These are phyloP conservation scores for Dillenia suffruticosa DNA, from an alignment of 164 flowering plant genomes.

Conservation along the genomic window DNA sequence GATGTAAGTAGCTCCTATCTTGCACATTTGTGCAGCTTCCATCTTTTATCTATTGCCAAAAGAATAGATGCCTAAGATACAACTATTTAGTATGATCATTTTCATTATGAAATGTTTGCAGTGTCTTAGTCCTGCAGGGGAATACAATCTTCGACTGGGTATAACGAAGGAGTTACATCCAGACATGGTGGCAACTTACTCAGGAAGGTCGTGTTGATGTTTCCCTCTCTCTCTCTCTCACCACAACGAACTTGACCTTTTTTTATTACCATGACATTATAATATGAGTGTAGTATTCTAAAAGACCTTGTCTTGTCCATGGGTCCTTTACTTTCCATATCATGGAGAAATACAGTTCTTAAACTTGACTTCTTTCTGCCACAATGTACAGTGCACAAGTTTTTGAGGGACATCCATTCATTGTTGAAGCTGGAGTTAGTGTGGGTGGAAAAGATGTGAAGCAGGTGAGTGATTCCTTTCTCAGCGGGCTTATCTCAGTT, in stretches of 20 bases:
- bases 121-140: conserved; percentile 99
- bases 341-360: not conserved
- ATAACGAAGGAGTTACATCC: conserved; percentile 97
- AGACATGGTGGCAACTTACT: conserved; percentile 96
- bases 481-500: too few relatives aligned
- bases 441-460: conserved; percentile 98
- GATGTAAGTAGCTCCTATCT: conserved; percentile 47
- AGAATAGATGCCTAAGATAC: not conserved
- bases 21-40: not conserved
- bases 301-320: too few relatives aligned
- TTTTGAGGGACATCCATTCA: conserved; percentile 98
- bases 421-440: conserved; percentile 97
- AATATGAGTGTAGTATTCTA: too few relatives aligned
- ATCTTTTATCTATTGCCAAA: not conserved
- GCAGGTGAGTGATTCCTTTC: conserved; percentile 46
- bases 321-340: too few relatives aligned
- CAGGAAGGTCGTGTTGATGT: conserved; percentile 71
- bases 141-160: conserved; percentile 96
- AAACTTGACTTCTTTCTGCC: conserved; percentile 3
- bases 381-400: conserved; percentile 74
- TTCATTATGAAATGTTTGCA: conserved; percentile 20
- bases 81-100: not conserved
- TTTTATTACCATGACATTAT: too few relatives aligned
- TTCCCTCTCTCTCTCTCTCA: conserved; percentile 2
- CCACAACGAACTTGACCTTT: too few relatives aligned